Evolutionary conservation across 352 stramenopile genomes (phyloP), one percentile per base, ranked within the genome.

Genomic region (Phytophthora syringae): DNA sequence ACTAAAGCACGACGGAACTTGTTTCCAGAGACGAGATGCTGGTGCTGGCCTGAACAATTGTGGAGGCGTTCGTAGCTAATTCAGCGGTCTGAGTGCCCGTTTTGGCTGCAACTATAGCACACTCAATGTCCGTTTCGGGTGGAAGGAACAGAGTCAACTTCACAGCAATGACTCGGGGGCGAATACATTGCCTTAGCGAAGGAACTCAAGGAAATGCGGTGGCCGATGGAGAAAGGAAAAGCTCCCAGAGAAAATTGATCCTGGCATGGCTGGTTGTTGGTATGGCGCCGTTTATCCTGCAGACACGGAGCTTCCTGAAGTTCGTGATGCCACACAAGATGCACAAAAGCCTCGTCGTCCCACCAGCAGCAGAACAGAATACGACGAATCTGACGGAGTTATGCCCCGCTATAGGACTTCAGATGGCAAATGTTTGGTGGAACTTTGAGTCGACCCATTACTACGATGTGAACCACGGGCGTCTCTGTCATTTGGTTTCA

Each of bases 401-500:
- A 6, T 68, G 60, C n/a, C 60, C 52, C 22, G 52, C 32, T 12
- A 11, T 50, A 27, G 60, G 57, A 5, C 60, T 68, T 27, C 56
- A 63, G 34, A 68, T 68, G 51, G 52, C 60, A 4, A 16, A 32
- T 10, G 44, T 61, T 7, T 71, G 57, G 52, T 60, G 48, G 63
- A 60, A 60, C 20, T 10, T 67, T 18, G 34, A 61, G 22, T 43
- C 49, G 6, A 60, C 56, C 22, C 49, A 53, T 39, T 71, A 67
- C 20, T 71, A 56, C 21, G 21, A 47, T 7, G 3, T 34, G n/a
- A 12, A 37, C 5, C 28, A 21, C 10, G 40, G 24, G 4, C 51
- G 32, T 4, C 51, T 58, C 16, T 58, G 51, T 21, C 51, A 49
- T 22, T 25, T 58, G 21, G 51, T 58, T 39, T 48, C 36, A 10